Evolutionary conservation across 2,329 filamentous ascomycete species (phyloP).

Genomic region (Coniochaeta sp.): DNA sequence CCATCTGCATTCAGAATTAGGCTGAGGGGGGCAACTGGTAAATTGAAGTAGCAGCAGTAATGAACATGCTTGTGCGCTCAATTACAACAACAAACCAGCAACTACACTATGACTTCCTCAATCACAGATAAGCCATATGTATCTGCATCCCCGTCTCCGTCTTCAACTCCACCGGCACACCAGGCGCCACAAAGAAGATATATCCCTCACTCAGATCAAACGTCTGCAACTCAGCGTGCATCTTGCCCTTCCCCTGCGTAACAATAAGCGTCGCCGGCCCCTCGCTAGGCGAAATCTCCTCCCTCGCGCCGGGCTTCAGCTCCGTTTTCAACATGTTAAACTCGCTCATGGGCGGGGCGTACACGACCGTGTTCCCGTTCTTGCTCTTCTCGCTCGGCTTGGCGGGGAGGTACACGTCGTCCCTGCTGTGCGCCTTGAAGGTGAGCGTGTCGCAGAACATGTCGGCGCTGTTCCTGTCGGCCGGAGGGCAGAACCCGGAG

Average conservation of each 20-base stretch:
- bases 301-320: conserved; percentile 49
- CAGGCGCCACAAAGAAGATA: conserved; percentile 61
- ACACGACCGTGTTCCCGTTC: conserved; percentile 55
- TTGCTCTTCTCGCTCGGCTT: conserved; percentile 41
- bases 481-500: conserved; percentile 63
- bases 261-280: conserved; percentile 60
- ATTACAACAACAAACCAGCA: too few species aligned
- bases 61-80: too few species aligned
- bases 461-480: conserved; percentile 57
- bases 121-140: conserved; percentile 28
- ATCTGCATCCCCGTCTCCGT: conserved; percentile 25
- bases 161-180: conserved; percentile 25
- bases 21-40: too few species aligned
- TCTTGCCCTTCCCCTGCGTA: conserved; percentile 48
- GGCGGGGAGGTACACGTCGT: conserved; percentile 48
- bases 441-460: conserved; percentile 56
- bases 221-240: conserved; percentile 46
- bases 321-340: conserved; percentile 61
- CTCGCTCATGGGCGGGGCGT: conserved; percentile 62
- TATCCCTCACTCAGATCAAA: conserved; percentile 53
- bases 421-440: conserved; percentile 52
- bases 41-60: too few species aligned
- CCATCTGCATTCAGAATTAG: too few species aligned
- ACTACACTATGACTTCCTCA: too few species aligned
- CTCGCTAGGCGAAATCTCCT: conserved; percentile 45